These are phyloP conservation scores for Paramecium primaurelia DNA, from an alignment of 73 alveolate species.

Conservation along the genomic window DNA sequence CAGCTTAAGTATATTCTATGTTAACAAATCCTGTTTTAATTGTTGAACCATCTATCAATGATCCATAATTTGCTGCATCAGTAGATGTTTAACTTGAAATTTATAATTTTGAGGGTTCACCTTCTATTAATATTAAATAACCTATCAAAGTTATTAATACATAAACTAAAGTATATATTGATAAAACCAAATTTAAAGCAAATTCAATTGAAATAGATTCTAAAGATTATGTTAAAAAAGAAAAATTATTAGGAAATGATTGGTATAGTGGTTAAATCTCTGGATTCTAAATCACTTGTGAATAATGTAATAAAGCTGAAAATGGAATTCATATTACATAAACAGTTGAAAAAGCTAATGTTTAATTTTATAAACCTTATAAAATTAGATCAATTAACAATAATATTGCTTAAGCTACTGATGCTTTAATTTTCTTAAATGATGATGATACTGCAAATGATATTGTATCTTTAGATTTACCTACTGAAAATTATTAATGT, in stretches of 20 bases:
- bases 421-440: not conserved
- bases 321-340: not conserved
- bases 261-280: conserved; percentile 33
- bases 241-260: not conserved
- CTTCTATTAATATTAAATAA: not conserved
- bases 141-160: conserved; percentile 7
- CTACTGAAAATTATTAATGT: not conserved
- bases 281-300: not conserved
- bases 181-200: not conserved
- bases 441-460: not conserved
- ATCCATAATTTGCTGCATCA: not conserved
- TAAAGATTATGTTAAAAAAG: not conserved
- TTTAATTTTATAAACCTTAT: not conserved
- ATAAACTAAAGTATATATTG: not conserved
- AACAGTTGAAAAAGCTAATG: not conserved
- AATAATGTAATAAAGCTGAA: not conserved
- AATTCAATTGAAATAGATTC: not conserved
- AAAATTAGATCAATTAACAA: not conserved
- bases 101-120: not conserved
- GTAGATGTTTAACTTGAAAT: not conserved
- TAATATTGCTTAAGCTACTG: not conserved
- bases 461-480: not conserved
- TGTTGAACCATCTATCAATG: not conserved
- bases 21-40: not conserved
- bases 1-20: not conserved